A percentile compares a stretch with the other conserved stretches of the same genome.
Evolutionary conservation across 305 asterid species (phyloP).

Genomic region (Fraxinus velutina): DNA sequence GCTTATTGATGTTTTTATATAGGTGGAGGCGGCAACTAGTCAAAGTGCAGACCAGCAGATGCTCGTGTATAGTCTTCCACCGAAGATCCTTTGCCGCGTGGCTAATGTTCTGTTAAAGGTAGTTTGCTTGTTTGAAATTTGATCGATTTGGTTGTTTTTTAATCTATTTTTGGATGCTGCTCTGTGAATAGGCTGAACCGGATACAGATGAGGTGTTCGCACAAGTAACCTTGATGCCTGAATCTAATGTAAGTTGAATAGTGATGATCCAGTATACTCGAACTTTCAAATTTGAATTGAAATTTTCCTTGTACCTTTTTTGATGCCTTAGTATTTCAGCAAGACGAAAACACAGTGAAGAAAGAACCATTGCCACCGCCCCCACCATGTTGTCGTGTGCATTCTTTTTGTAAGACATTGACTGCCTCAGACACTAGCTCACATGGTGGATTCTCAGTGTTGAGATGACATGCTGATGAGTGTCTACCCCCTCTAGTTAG

Average conservation of each 20-base stretch:
- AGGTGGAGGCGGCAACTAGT: slow-evolving; percentile 96
- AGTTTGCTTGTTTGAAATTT: background rate
- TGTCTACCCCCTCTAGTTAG: slow-evolving; percentile 92
- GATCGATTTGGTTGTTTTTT: background rate
- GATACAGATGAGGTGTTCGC: slow-evolving; percentile 96
- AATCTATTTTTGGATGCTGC: background rate
- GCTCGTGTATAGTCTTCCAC: slow-evolving; percentile 81
- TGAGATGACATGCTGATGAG: slow-evolving; percentile 95
- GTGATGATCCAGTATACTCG: slow-evolving; percentile 7
- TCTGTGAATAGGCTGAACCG: slow-evolving; percentile 68
- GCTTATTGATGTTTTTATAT: slow-evolving; percentile 4
- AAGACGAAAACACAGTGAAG: slow-evolving; percentile 67
- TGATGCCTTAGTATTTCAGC: slow-evolving; percentile 41
- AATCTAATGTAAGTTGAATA: slow-evolving; percentile 52
- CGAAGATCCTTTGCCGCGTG: slow-evolving; percentile 86
- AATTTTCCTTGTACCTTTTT: background rate
- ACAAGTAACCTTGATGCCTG: slow-evolving; percentile 79
- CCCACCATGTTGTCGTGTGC: slow-evolving; percentile 63
- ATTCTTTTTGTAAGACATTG: slow-evolving; percentile 89
- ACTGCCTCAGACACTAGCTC: slow-evolving; percentile 97
- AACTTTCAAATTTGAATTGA: background rate
- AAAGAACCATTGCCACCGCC: slow-evolving; percentile 54
- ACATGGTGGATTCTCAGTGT: slow-evolving; percentile 91
- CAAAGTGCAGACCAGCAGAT: slow-evolving; percentile 87
- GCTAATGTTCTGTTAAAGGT: slow-evolving; percentile 76